Base-by-base conservation (phyloP, 192 early-diverging fungal species). In the Coemansia sp. region DNA sequence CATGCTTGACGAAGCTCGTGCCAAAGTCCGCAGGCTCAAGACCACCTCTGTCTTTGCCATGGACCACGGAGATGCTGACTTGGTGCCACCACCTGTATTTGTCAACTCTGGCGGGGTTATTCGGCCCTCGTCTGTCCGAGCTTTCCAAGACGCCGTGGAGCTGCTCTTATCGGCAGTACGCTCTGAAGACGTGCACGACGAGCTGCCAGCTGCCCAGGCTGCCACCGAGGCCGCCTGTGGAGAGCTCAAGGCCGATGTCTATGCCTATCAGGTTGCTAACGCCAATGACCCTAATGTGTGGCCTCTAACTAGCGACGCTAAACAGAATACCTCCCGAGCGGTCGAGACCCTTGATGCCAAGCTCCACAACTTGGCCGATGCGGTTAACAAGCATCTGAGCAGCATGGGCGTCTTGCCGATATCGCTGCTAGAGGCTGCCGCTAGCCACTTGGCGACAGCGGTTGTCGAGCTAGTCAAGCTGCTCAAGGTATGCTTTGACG, bases 111-210 rank as follows among this genome's bases (percentile, higher is more conserved):
- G 86, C 62, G 94, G 92, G 20, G 85, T 84, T 13, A 85, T 98
- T 39, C 86, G 92, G 13, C 89, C 89, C 37, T 82, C 84, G 3
- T 82, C 86, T 30, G 83, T 96, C 22, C 84, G 86, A 27, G 78
- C 85, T 16, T 96, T 94, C 83, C 90, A 96, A 69, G 85, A 83
- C 13, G 89, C 93, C n/a, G 86, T 95, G 34, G 92, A 95, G 71
- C 87, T 88, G 35, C 81, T 98, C 8, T 74, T 98, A 37, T 74
- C 84, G 18, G 89, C 90, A 34, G 91, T 90, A 68, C 82, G 91
- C 59, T 89, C 91, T 1, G 89, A 92, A 18, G 80, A 85, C 38
- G 87, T 91, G 34, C 81, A 93, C 1, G 73, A 70, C 30, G 93
- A 96, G 1, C 73, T 98, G 39, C 80, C 72, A 34, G 34, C 16